Conservation (phyloP, 768 basidiomycete species). For the Gautieria morchelliformis region DNA sequence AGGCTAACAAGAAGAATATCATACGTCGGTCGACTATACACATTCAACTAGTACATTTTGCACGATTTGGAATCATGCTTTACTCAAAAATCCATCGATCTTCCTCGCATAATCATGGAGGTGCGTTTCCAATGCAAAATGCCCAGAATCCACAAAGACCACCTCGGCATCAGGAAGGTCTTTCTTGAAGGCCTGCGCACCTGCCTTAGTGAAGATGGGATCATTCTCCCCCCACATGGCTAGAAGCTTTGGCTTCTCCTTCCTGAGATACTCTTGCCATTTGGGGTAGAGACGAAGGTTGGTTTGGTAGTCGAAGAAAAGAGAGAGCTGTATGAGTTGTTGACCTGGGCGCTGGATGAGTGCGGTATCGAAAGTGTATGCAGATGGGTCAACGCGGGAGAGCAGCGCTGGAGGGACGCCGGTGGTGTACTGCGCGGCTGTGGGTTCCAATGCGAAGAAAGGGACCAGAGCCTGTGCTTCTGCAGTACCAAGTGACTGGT, state of each 20-base stretch:
- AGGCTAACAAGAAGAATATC: not conserved
- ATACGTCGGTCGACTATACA: not conserved
- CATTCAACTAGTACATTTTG: too few relatives aligned
- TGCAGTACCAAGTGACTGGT: conserved; percentile 19
- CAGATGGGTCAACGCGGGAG: conserved; percentile 17
- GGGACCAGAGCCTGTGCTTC: conserved; percentile 14
- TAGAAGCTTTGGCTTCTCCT: conserved; percentile 30
- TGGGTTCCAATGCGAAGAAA: conserved; percentile 22
- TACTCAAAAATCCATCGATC: conserved; percentile 24
- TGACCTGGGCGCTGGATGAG: conserved; percentile 30
- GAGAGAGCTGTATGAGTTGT: conserved; percentile 32
- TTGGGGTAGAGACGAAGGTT: conserved; percentile 35
- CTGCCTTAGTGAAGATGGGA: conserved; percentile 30
- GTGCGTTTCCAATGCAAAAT: conserved; percentile 38
- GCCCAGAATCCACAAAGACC: conserved; percentile 32
- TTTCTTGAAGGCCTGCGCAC: conserved; percentile 35
- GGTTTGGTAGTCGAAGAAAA: conserved; percentile 31
- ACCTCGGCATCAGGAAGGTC: conserved; percentile 30
- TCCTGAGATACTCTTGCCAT: conserved; percentile 35
- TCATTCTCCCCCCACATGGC: conserved; percentile 43
- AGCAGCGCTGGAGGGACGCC: conserved; percentile 20
- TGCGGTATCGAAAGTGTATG: conserved; percentile 33
- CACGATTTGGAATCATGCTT: not conserved
- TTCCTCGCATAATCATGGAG: conserved; percentile 24
- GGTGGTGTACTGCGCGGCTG: conserved; percentile 29